Conservation (phyloP, 208 protist species). For the Trypanosoma platydactyli region DNA sequence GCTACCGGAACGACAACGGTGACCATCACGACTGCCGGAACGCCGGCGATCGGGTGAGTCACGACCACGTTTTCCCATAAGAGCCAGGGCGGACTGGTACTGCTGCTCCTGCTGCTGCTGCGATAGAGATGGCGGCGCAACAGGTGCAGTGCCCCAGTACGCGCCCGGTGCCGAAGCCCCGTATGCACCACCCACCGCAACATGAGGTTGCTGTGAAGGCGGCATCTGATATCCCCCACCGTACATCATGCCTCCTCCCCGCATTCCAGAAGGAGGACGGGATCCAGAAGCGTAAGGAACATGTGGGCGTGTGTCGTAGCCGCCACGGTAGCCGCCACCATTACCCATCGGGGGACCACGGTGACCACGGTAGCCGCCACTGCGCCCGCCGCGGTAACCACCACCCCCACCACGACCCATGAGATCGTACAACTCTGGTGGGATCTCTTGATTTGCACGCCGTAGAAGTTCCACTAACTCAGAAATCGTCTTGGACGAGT, state of each 20-base stretch:
- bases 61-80: conserved; percentile 4
- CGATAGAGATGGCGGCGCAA: neutral
- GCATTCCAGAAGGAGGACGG: neutral
- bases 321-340: conserved; percentile 22
- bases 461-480: conserved; percentile 74
- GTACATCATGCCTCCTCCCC: neutral
- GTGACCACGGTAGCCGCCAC: conserved; percentile 34
- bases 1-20: conserved; percentile 8
- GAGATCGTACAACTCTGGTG: conserved; percentile 63
- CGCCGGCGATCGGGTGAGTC: conserved; percentile 2
- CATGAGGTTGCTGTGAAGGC: neutral
- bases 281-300: conserved; percentile 6
- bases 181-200: neutral
- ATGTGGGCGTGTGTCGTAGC: conserved; percentile 23
- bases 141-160: neutral
- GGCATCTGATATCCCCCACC: neutral
- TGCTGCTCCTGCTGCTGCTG: neutral
- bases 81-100: neutral
- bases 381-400: conserved; percentile 32
- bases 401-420: conserved; percentile 27
- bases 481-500: conserved; percentile 74
- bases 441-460: conserved; percentile 65
- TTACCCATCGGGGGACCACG: conserved; percentile 24
- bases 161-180: neutral
- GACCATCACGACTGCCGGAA: neutral